Percentiles rank a stretch among this genome's conserved stretches.
Conservation (phyloP, 2,329 filamentous ascomycete genomes). For the Fusarium nisikadoi region DNA sequence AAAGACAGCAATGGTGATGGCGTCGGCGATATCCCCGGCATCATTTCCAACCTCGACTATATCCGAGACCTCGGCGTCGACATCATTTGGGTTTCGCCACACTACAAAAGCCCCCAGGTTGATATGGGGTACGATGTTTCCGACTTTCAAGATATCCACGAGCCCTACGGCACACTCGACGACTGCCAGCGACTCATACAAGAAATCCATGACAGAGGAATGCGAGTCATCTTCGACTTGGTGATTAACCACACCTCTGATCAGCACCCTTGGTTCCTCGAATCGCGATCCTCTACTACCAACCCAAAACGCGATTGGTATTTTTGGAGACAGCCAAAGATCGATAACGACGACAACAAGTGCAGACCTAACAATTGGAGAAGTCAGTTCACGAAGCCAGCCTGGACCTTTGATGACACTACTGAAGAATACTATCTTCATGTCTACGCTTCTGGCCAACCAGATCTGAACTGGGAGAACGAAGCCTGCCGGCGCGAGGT, state of each 20-base stretch:
- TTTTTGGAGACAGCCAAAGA: constrained; percentile 55
- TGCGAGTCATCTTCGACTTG: constrained; percentile 32
- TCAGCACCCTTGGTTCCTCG: constrained; percentile 34
- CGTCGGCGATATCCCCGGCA: constrained; percentile 62
- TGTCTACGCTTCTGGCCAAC: constrained; percentile 79
- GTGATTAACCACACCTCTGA: constrained; percentile 37
- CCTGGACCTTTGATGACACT: constrained; percentile 76
- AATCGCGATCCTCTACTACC: constrained; percentile 23
- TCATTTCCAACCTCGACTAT: constrained; percentile 64
- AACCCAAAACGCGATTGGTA: neutral
- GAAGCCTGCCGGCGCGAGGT: constrained; percentile 73
- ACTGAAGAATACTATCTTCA: constrained; percentile 81
- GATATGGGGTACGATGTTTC: constrained; percentile 39
- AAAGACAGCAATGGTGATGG: constrained; percentile 64
- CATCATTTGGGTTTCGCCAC: constrained; percentile 35
- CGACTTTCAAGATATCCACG: constrained; percentile 36
- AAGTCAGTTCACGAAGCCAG: constrained; percentile 68
- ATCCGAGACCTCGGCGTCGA: constrained; percentile 22
- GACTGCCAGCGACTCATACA: constrained; percentile 31
- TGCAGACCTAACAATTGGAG: constrained; percentile 81
- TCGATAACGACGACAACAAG: constrained; percentile 65
- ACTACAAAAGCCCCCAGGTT: constrained; percentile 35
- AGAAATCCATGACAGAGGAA: constrained; percentile 24
- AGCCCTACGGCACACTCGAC: constrained; percentile 32
- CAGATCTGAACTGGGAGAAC: constrained; percentile 84